phyloP scores from a whole-genome alignment of 129 eudicot species.

The Oenanthe sinensis region DNA sequence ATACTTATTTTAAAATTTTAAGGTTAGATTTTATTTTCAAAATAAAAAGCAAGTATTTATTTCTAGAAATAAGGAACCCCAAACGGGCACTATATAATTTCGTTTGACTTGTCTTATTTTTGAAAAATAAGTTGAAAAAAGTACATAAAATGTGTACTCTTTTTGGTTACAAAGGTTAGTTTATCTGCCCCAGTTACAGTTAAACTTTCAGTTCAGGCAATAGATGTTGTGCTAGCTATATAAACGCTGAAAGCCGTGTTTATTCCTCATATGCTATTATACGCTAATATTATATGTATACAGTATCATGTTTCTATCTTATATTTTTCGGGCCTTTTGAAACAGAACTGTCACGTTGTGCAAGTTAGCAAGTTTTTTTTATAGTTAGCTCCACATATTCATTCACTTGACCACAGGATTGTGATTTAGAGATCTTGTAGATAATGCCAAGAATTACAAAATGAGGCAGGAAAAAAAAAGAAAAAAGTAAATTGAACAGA shows the following conservation, averaged over 20 bases:
- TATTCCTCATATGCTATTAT: not conserved
- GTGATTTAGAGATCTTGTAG: not conserved
- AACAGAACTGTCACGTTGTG: not conserved
- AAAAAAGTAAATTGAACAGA: not conserved
- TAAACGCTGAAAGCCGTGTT: not conserved
- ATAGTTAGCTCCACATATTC: not conserved
- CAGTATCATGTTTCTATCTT: not conserved
- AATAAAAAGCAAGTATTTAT: no score
- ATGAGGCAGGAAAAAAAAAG: not conserved
- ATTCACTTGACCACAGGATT: not conserved
- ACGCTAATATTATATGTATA: not conserved
- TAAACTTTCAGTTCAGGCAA: not conserved
- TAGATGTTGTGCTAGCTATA: not conserved
- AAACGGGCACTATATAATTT: no score
- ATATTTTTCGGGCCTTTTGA: not conserved
- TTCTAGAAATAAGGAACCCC: no score
- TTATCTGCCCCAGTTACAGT: not conserved
- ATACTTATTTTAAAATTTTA: no score
- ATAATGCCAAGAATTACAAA: not conserved
- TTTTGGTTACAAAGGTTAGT: constrained; percentile 38
- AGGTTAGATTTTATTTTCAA: no score
- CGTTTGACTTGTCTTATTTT: no score
- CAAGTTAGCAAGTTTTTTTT: not conserved
- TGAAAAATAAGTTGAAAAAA: no score
- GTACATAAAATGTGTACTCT: no score